Evolutionary conservation across 495 filamentous ascomycete species (phyloP).

Genomic region (Podospora didyma): DNA sequence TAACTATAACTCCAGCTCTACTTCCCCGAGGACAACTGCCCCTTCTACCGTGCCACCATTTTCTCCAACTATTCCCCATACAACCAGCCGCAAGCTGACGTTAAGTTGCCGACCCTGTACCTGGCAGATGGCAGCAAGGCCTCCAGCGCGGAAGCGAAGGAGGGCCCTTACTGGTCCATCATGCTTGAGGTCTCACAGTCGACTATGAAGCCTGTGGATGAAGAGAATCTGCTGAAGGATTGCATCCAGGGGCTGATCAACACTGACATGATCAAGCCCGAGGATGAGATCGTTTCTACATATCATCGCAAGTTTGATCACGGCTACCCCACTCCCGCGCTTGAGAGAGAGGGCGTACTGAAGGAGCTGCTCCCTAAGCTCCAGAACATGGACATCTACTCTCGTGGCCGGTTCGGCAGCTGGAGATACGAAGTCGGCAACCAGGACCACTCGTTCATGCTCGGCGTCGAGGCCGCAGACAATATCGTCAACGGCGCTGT

Average conservation of each 20-base stretch:
- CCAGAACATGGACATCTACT: constrained; percentile 86
- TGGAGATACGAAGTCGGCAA: constrained; percentile 96
- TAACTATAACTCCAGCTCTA: constrained; percentile 63
- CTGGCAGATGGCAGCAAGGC: constrained; percentile 82
- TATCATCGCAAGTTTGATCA: constrained; percentile 99
- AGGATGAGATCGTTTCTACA: constrained; percentile 94
- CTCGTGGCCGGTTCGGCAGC: constrained; percentile 93
- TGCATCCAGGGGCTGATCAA: constrained; percentile 96
- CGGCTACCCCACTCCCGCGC: constrained; percentile 91
- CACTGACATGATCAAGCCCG: constrained; percentile 87
- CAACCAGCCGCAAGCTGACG: constrained; percentile 83
- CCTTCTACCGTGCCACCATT: constrained; percentile 99
- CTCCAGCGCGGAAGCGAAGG: constrained; percentile 59
- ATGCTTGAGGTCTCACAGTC: constrained; percentile 99
- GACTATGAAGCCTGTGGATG: constrained; percentile 86
- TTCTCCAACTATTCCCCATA: constrained; percentile 99
- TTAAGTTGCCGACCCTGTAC: constrained; percentile 82
- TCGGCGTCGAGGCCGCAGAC: constrained; percentile 95
- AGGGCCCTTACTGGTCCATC: constrained; percentile 98
- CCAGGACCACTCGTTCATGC: constrained; percentile 98
- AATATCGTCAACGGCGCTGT: constrained; percentile 91
- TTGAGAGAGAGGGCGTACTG: constrained; percentile 94
- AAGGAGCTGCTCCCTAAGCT: constrained; percentile 90
- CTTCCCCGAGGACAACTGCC: constrained; percentile 98
- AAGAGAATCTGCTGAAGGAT: constrained; percentile 75